phyloP scores from a whole-genome alignment of 2,329 filamentous ascomycete species.

The Ascochyta fabae region DNA sequence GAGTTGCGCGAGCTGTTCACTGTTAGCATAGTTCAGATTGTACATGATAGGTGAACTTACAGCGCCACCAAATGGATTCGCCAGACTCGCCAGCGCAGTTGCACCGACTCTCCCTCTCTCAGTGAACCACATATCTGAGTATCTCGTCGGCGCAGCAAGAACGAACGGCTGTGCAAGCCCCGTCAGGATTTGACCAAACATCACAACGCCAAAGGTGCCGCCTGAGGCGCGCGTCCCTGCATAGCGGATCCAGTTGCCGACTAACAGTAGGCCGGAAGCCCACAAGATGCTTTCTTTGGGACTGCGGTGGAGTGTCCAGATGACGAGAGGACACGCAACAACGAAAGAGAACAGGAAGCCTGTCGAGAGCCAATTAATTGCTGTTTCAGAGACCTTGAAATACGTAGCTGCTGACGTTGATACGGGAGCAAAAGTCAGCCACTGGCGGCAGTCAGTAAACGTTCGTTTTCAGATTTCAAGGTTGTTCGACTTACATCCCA shows the following conservation, averaged over 20 bases:
- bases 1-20: conserved; percentile 69
- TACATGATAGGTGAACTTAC: conserved; percentile 51
- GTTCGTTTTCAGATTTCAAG: background rate
- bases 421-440: conserved; percentile 90
- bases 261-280: conserved; percentile 73
- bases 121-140: conserved; percentile 95
- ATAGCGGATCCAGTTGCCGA: conserved; percentile 92
- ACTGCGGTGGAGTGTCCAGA: conserved; percentile 80
- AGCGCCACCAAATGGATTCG: conserved; percentile 89
- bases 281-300: conserved; percentile 79
- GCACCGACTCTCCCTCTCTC: conserved; percentile 82
- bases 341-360: conserved; percentile 87
- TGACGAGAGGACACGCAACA: conserved; percentile 69
- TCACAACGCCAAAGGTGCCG: conserved; percentile 75
- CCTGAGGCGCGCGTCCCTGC: conserved; percentile 66
- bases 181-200: conserved; percentile 91
- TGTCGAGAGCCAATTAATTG: conserved; percentile 92
- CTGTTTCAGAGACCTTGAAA: conserved; percentile 75
- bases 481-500: conserved; percentile 80
- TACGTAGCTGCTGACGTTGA: conserved; percentile 75
- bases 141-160: conserved; percentile 84
- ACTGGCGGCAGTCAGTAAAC: conserved; percentile 59
- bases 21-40: conserved; percentile 12
- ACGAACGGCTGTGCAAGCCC: conserved; percentile 93
- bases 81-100: conserved; percentile 82